Percentiles rank a stretch among this genome's conserved stretches.
Evolutionary conservation across 2,329 filamentous ascomycete species (phyloP).

Genomic region (Cryphonectria radicalis): DNA sequence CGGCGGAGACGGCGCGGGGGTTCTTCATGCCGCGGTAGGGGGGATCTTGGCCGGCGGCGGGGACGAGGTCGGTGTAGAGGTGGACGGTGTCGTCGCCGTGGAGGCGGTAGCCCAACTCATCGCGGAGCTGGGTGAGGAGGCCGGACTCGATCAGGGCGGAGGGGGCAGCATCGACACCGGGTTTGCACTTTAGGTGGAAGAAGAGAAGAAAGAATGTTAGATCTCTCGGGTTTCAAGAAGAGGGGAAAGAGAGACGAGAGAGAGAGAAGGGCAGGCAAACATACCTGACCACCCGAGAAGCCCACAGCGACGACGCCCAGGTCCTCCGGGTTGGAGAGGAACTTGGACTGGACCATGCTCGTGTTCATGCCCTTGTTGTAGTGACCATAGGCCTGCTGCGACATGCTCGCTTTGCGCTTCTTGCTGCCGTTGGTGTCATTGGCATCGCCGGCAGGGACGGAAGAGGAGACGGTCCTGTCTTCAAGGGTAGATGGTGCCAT

Average conservation of each 20-base stretch:
- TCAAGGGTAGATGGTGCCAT: conserved; percentile 27
- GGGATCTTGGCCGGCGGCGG: conserved; percentile 64
- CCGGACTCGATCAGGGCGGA: conserved; percentile 87
- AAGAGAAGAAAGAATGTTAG: conserved; percentile 9
- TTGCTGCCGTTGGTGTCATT: conserved; percentile 12
- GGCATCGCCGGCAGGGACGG: background rate
- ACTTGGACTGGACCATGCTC: conserved; percentile 66
- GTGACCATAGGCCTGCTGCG: conserved; percentile 24
- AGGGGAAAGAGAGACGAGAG: background rate
- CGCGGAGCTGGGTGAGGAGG: conserved; percentile 78
- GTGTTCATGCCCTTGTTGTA: conserved; percentile 50
- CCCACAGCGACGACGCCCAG: conserved; percentile 93
- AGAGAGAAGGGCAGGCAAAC: conserved; percentile 33
- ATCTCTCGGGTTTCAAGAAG: background rate
- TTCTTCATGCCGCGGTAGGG: conserved; percentile 94
- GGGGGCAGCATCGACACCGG: conserved; percentile 89
- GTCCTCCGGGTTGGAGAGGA: conserved; percentile 78
- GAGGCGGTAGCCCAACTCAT: conserved; percentile 87
- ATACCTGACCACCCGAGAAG: conserved; percentile 94
- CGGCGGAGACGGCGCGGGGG: conserved; percentile 81
- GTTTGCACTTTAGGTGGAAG: conserved; percentile 70
- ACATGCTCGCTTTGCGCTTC: conserved; percentile 29
- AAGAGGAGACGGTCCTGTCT: conserved; percentile 19
- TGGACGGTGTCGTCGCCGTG: conserved; percentile 84
- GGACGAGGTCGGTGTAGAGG: conserved; percentile 76